Evolutionary conservation across 1,284 basidiomycete species (phyloP), one percentile per base, ranked within the genome.

Genomic region (Pascua guehoae): DNA sequence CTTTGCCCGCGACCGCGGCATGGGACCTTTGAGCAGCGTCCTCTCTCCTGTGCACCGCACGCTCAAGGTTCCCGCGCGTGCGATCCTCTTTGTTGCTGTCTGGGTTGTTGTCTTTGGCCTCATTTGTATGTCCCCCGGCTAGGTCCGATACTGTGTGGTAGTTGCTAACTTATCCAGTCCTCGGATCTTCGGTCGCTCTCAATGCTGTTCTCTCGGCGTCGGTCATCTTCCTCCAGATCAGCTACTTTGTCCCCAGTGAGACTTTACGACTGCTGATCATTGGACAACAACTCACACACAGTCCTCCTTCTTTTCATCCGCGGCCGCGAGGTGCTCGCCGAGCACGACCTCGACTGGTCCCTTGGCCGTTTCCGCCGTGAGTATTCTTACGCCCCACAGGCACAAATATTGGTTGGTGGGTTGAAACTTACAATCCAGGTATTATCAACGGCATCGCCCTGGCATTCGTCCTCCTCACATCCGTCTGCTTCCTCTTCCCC

Each of bases 1-100:
- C 40, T 87, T 88, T 62, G 85, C 86, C 0, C 80, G 86, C 1
- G 87, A 88, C 74, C 78, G 79, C 56, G 86, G 85, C 4, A 79
- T 87, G 16, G 64, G 58, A 15, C 86, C 83, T 1, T 80, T 85
- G 58, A 81, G 82, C 39, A 48, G 52, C 2, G 70, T 78, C 54
- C 84, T 87, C 66, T 72, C 82, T 1, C 73, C 72, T 32, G 76
- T 86, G 53, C 80, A 82, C 63, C 61, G 62, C 42, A 41, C 39
- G 15, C 72, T 73, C n/a, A 80, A 80, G 55, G 80, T 85, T 5
- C 83, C 83, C 0, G 70, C 82, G 36, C 82, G 83, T 58, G 81
- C 84, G 0, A 80, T 87, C 57, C 65, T 85, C 4, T 77, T 88
- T 15, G 83, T 82, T 17, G 82, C 82, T 2, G 16, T 45, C 10